phyloP scores from a whole-genome alignment of 306 rosid species.

The cucumber (Cucumis sativus) region Cucumber_9930_V3 NC_026660.2:27592001-27592500 shows the following conservation, averaged over 20 bases:
- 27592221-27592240: background rate
- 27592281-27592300: background rate
- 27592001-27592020: constrained; percentile 11
- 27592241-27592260: background rate
- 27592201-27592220: background rate
- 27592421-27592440: background rate
- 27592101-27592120: background rate
- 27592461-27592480: constrained; percentile 25
- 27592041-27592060: background rate
- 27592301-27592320: background rate
- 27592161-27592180: background rate
- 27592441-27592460: constrained; percentile 22
- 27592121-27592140: background rate
- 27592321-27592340: background rate
- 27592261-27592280: background rate
- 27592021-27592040: constrained; percentile 14
- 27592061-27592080: background rate
- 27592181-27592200: background rate
- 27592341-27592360: background rate
- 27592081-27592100: background rate
- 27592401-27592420: background rate
- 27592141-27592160: constrained; percentile 7
- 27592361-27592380: background rate
- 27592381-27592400: constrained; percentile 1
- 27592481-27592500: constrained; percentile 23